Evolutionary conservation across 1,284 basidiomycete species (phyloP), one percentile per base, ranked within the genome.

Genomic region (Earliella scabrosa): DNA sequence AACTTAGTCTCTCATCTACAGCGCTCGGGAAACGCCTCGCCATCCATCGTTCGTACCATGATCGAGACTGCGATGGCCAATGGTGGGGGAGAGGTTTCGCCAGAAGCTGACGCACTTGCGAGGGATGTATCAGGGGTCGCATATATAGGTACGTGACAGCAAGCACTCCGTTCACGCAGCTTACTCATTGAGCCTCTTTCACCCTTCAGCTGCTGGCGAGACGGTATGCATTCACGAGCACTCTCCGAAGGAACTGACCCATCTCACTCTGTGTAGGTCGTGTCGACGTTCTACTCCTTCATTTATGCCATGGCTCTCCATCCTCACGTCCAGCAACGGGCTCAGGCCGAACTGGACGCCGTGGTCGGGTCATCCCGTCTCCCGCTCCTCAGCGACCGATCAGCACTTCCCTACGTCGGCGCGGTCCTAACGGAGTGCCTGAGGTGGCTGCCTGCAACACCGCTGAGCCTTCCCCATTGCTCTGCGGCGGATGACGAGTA

Each of bases 271-370:
- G n/a, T n/a, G 29, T 13, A 31, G 29, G 29, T 31, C 6, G 29
- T 31, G 29, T 6, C 29, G 29, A 31, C 29, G 7, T 31, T 31
- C 29, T 13, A 7, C 7, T 7, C 35, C 14, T 59, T 59, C 44
- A 54, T 68, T 21, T 54, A 61, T 6, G 64, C 64, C 8, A 67
- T 71, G 66, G 49, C 56, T 10, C 45, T 59, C 0, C 46, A 66
- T 38, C 67, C 68, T 2, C 61, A 66, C 5, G 63, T 66, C 2
- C 65, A 65, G 41, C 21, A 21, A 13, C 60, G 53, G 36, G 66
- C 67, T 3, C 73, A 74, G 29, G 52, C 56, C 2, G 69, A 75
- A 50, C 49, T 73, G 13, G 72, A 73, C 40, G 13, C 46, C 0
- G 54, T 68, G 13, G 41, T 67, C 1, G 63, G 66, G 8, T 31